A percentile compares a stretch with the other conserved stretches of the same genome.
phyloP scores from a whole-genome alignment of 257 asterid species.

The Plantago elongata region DNA sequence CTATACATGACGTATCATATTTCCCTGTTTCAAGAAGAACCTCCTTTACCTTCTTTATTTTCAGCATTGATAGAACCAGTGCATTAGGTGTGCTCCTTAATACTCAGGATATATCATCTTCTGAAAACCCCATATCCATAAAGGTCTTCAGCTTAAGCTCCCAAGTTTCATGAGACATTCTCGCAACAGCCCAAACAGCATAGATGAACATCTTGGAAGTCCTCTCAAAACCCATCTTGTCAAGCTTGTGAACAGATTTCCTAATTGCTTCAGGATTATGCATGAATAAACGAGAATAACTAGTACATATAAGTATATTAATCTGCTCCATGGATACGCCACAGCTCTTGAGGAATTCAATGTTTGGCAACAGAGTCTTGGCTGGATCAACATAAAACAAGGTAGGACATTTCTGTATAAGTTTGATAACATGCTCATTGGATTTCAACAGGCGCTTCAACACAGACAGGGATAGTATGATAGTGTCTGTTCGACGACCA shows the following conservation, averaged over 20 bases:
- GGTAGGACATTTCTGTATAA: slow-evolving; percentile 10
- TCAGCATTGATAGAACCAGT: not conserved
- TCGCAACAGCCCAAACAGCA: slow-evolving; percentile 10
- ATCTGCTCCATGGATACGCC: slow-evolving; percentile 14
- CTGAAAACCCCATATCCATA: slow-evolving; percentile 8
- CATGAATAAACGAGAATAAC: slow-evolving; percentile 17
- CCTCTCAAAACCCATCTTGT: slow-evolving; percentile 10
- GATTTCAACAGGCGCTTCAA: slow-evolving; percentile 32
- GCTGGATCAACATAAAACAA: slow-evolving; percentile 24
- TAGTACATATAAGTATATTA: not conserved
- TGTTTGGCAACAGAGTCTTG: slow-evolving; percentile 31
- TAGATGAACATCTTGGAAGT: slow-evolving; percentile 11
- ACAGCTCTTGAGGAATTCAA: slow-evolving; percentile 27
- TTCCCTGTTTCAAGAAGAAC: slow-evolving; percentile 1
- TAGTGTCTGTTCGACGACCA: slow-evolving; percentile 3
- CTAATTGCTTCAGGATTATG: slow-evolving; percentile 18
- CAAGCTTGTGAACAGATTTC: slow-evolving; percentile 18
- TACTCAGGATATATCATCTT: slow-evolving; percentile 8
- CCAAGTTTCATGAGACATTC: slow-evolving; percentile 14
- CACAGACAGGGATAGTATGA: slow-evolving; percentile 25
- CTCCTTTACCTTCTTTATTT: slow-evolving; percentile 6
- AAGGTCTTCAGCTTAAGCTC: slow-evolving; percentile 11
- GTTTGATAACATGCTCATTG: slow-evolving; percentile 20
- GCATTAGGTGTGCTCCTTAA: not conserved
- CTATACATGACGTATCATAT: slow-evolving; percentile 10